Evolutionary conservation across 1,139 yeast genomes (phyloP).

Genomic region (Debaryomyces sp.): DNA sequence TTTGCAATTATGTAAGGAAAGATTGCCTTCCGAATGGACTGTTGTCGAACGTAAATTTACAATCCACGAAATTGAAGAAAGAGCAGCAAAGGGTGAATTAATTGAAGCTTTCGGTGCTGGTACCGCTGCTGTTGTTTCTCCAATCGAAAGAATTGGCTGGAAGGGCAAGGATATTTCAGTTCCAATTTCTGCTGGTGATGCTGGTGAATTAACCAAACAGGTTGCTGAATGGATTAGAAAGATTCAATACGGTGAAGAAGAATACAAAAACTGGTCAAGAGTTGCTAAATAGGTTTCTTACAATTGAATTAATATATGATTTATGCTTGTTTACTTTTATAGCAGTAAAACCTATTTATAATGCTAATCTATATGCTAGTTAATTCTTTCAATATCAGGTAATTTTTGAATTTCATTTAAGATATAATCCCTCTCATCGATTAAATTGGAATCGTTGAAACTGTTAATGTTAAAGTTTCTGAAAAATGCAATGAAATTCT

Average conservation of each 20-base stretch:
- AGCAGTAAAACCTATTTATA: slow-evolving; percentile 3
- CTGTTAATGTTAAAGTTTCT: slow-evolving; percentile 65
- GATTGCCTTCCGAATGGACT: slow-evolving; percentile 77
- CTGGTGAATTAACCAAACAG: slow-evolving; percentile 79
- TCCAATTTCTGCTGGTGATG: slow-evolving; percentile 77
- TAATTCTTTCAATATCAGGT: slow-evolving; percentile 46
- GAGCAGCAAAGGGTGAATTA: slow-evolving; percentile 76
- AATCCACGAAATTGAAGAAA: slow-evolving; percentile 77
- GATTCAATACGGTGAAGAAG: slow-evolving; percentile 84
- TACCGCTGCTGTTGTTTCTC: slow-evolving; percentile 96
- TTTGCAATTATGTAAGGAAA: slow-evolving; percentile 71
- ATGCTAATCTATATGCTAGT: slow-evolving; percentile 9
- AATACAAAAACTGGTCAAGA: slow-evolving; percentile 64
- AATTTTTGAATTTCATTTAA: slow-evolving; percentile 71
- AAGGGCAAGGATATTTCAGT: slow-evolving; percentile 69
- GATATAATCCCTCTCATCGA: slow-evolving; percentile 82
- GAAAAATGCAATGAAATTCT: slow-evolving; percentile 71
- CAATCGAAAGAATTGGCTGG: slow-evolving; percentile 86
- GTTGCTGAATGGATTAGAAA: slow-evolving; percentile 83
- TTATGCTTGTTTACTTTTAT: neutral
- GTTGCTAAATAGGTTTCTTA: slow-evolving; percentile 31
- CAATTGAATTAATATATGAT: neutral
- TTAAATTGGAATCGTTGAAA: slow-evolving; percentile 66
- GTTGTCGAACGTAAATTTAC: slow-evolving; percentile 81
- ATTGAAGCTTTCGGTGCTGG: slow-evolving; percentile 97